These are phyloP conservation scores for Fusarium euwallaceae DNA, from an alignment of 2,329 filamentous ascomycete genomes.

Conservation along the genomic window DNA sequence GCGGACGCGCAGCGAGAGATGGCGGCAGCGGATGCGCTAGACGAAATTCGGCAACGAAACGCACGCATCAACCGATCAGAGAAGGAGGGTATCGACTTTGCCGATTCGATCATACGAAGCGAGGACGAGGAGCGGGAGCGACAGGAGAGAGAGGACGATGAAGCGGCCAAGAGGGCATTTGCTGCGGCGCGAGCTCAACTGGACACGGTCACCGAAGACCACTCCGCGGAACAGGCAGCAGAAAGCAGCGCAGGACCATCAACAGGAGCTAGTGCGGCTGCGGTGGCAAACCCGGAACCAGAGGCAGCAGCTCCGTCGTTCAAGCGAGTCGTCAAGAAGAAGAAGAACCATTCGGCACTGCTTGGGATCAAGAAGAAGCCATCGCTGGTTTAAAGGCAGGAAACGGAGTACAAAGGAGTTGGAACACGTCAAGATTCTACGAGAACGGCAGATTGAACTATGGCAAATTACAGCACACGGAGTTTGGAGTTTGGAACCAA, in stretches of 20 bases:
- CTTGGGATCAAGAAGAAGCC: slow-evolving; percentile 91
- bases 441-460: neutral
- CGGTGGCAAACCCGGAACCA: slow-evolving; percentile 38
- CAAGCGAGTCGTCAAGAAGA: slow-evolving; percentile 84
- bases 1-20: slow-evolving; percentile 94
- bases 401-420: neutral
- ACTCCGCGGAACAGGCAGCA: slow-evolving; percentile 47
- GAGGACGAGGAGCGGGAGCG: slow-evolving; percentile 72
- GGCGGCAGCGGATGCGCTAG: slow-evolving; percentile 94
- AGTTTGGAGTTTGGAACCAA: neutral
- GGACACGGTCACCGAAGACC: slow-evolving; percentile 65
- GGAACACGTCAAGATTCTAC: neutral
- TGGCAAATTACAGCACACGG: neutral
- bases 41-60: slow-evolving; percentile 94
- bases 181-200: slow-evolving; percentile 69
- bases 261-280: slow-evolving; percentile 36
- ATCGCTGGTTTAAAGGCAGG: slow-evolving; percentile 62
- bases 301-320: slow-evolving; percentile 72
- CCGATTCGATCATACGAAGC: slow-evolving; percentile 65
- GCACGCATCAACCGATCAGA: slow-evolving; percentile 84
- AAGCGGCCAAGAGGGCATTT: slow-evolving; percentile 85
- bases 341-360: slow-evolving; percentile 81
- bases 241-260: slow-evolving; percentile 32
- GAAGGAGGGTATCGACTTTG: slow-evolving; percentile 74
- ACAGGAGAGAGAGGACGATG: slow-evolving; percentile 85